phyloP scores from a whole-genome alignment of 768 basidiomycete species.

The Suillus sp. region DNA sequence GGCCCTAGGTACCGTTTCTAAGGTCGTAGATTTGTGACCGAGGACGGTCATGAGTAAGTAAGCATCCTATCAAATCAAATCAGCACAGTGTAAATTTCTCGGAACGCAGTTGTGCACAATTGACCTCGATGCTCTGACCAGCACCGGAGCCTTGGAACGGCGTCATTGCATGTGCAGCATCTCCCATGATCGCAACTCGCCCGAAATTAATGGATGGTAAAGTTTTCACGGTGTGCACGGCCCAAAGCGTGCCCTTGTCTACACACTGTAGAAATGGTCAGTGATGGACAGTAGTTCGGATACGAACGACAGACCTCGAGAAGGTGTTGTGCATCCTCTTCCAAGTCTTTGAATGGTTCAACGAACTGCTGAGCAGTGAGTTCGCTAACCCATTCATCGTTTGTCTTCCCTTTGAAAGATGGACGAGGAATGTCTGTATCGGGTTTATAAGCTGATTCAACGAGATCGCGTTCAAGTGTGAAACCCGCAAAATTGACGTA shows the following conservation, averaged over 20 bases:
- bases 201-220: constrained; percentile 53
- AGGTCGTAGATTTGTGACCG: constrained; percentile 39
- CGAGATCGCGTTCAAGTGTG: constrained; percentile 49
- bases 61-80: constrained; percentile 32
- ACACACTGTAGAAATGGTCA: constrained; percentile 44
- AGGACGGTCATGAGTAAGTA: constrained; percentile 43
- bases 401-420: constrained; percentile 21
- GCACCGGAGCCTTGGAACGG: constrained; percentile 48
- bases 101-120: constrained; percentile 5
- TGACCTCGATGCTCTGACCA: constrained; percentile 46
- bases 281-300: not conserved
- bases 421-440: constrained; percentile 18
- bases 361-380: constrained; percentile 48
- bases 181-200: constrained; percentile 49
- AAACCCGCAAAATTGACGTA: constrained; percentile 67
- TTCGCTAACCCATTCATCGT: constrained; percentile 54
- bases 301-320: constrained; percentile 46
- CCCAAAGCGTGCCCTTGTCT: constrained; percentile 58
- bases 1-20: constrained; percentile 41
- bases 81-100: not conserved
- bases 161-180: constrained; percentile 46
- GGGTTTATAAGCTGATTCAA: constrained; percentile 44
- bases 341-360: constrained; percentile 51
- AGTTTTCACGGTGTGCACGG: constrained; percentile 57
- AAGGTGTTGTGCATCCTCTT: constrained; percentile 59